Evolutionary conservation across 805 yeast species (phyloP).

Genomic region (Saturnispora sanitii): DNA sequence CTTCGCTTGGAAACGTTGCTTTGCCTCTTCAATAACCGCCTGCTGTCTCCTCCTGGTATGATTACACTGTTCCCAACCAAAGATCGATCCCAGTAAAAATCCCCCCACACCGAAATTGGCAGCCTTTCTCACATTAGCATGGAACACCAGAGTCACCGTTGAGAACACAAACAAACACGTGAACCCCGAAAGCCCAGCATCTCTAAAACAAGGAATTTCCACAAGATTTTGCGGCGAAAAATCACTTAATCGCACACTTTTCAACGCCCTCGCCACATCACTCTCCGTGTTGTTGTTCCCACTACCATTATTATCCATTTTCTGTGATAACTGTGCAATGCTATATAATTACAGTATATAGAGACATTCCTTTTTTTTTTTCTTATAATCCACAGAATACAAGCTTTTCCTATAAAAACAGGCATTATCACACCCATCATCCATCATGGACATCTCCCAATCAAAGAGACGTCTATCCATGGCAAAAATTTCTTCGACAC

Average conservation of each 20-base stretch:
- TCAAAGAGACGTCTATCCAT: constrained; percentile 2
- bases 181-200: constrained; percentile 68
- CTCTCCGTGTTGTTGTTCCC: neutral
- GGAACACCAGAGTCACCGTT: constrained; percentile 54
- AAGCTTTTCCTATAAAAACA: neutral
- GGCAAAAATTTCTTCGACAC: constrained; percentile 6
- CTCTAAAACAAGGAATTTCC: constrained; percentile 68
- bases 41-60: constrained; percentile 38
- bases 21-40: constrained; percentile 33
- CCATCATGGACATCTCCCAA: neutral
- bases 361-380: neutral
- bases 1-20: constrained; percentile 31
- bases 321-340: neutral
- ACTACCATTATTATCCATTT: neutral
- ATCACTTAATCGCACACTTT: constrained; percentile 24
- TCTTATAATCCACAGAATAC: no score
- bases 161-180: constrained; percentile 64
- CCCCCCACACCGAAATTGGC: constrained; percentile 81
- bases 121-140: constrained; percentile 51
- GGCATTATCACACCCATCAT: neutral
- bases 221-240: constrained; percentile 42
- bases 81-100: constrained; percentile 64
- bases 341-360: no score
- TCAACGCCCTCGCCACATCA: neutral
- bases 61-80: constrained; percentile 92